Base-by-base conservation (phyloP, 805 yeast species). In the Isabelozyma pseudorhagii region DNA sequence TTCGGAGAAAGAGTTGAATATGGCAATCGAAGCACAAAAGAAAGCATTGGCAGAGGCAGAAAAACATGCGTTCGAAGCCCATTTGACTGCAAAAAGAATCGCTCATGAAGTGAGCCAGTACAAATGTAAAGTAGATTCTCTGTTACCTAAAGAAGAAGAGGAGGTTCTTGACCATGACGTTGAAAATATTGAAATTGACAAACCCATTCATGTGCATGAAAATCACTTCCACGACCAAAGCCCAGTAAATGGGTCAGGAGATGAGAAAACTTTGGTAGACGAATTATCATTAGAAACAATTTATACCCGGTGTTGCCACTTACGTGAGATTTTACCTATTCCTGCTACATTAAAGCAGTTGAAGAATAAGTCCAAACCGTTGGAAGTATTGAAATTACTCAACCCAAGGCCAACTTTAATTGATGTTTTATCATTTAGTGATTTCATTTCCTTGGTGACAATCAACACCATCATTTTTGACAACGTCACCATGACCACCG, bases 281-380 rank as follows among this genome's bases (percentile, higher is more conserved):
- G 58, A 61, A 10, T 57, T 77, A 1, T 64, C 82, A 2, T 62
- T 81, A 44, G 85, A 81, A 49, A 64, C 73, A 11, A 63, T 81
- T 13, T 81, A 81, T 56, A 89, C 97, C 0, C 75, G 97, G 52
- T 92, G 97, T 66, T 92, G 97, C 64, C 97, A 92, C 66, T 72
- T 92, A 50, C 75, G 97, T 48, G 97, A 92, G 60, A 92, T 92
- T 50, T 66, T 92, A 52, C 97, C 97, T 1, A 90, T 92, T 46
- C 92, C 96, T 2, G 91, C 96, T 1, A 89, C 91, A 5, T 62
- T 89, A 57, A 86, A 87, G 60, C 85, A 81, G 59, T 66, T 81
- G 51, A 80, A 78, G 49, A 71, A 75, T 52, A 81, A 79, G 54
- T 53, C 76, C 0, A 68, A 71, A 51, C 85, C 84, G 1, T 65